phyloP scores from a whole-genome alignment of 352 stramenopile genomes.

The Pythium diclinum region DNA sequence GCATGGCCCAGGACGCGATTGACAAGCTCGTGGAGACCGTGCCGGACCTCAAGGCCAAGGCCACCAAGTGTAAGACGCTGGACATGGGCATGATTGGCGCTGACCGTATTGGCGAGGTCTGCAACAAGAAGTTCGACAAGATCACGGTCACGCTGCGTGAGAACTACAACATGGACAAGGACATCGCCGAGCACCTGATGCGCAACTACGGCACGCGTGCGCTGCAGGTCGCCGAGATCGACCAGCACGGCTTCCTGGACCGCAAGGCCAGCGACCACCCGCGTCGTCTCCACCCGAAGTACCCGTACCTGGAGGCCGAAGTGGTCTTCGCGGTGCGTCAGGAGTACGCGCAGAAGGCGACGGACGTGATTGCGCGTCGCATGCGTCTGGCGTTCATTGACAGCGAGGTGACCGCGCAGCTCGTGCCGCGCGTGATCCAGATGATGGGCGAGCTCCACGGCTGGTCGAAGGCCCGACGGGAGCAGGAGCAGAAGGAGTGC shows the following conservation, averaged over 20 bases:
- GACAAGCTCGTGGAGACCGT: slow-evolving; percentile 84
- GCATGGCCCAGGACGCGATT: slow-evolving; percentile 95
- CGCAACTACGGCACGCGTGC: slow-evolving; percentile 95
- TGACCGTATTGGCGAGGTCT: slow-evolving; percentile 91
- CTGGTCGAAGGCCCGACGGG: slow-evolving; percentile 77
- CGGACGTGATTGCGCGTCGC: slow-evolving; percentile 91
- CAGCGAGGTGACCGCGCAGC: slow-evolving; percentile 65
- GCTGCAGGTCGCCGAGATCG: slow-evolving; percentile 93
- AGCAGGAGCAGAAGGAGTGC: slow-evolving; percentile 75
- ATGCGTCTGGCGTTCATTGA: slow-evolving; percentile 94
- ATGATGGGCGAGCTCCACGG: slow-evolving; percentile 91
- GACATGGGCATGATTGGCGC: slow-evolving; percentile 85
- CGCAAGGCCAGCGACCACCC: slow-evolving; percentile 83
- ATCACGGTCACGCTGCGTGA: slow-evolving; percentile 92
- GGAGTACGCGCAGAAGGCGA: slow-evolving; percentile 93
- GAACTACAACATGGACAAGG: slow-evolving; percentile 92
- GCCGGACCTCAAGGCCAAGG: slow-evolving; percentile 75
- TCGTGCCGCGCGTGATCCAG: slow-evolving; percentile 86
- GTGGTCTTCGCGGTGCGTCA: slow-evolving; percentile 92
- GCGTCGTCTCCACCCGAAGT: slow-evolving; percentile 90
- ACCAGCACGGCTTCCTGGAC: slow-evolving; percentile 77
- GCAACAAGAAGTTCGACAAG: slow-evolving; percentile 96
- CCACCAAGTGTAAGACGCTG: slow-evolving; percentile 68
- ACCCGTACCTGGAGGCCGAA: slow-evolving; percentile 94
- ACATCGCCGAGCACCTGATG: slow-evolving; percentile 94